phyloP scores from a whole-genome alignment of 768 basidiomycete species.

The Tylopilus balloui region DNA sequence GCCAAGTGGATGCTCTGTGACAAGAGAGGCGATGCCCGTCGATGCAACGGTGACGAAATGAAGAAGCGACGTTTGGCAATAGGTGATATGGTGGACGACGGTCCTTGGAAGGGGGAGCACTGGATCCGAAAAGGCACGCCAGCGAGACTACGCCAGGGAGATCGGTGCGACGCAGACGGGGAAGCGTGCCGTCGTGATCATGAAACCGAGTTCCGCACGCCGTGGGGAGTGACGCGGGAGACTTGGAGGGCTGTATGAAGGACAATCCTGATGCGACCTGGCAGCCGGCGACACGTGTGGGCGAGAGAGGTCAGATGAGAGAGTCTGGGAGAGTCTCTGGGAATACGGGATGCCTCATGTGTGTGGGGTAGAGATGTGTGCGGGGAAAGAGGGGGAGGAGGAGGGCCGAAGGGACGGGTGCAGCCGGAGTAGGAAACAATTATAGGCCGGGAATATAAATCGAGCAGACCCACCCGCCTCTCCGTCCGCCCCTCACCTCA shows the following conservation, averaged over 20 bases:
- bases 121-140: slow-evolving; percentile 12
- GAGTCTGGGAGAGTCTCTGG: slow-evolving; percentile 1
- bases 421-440: not conserved
- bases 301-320: not conserved
- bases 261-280: slow-evolving; percentile 1
- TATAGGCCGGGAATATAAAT: not conserved
- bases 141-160: not conserved
- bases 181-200: not conserved
- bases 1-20: not conserved
- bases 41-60: not conserved
- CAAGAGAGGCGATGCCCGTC: not conserved
- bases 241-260: not conserved
- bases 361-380: slow-evolving; percentile 23
- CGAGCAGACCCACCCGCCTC: not conserved
- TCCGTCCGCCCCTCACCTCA: slow-evolving; percentile 18
- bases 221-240: slow-evolving; percentile 4
- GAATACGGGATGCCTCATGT: slow-evolving; percentile 7
- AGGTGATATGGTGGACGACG: slow-evolving; percentile 11
- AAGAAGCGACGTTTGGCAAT: not conserved
- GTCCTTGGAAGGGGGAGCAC: not conserved
- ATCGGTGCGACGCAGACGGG: slow-evolving; percentile 8
- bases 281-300: not conserved
- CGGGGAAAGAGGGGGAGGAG: slow-evolving; percentile 24
- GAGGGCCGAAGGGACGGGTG: not conserved
- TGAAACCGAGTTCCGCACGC: slow-evolving; percentile 2